Evolutionary conservation across 2,329 filamentous ascomycete genomes (phyloP), one percentile per base, ranked within the genome.

Genomic region (Cryphonectria radicalis): DNA sequence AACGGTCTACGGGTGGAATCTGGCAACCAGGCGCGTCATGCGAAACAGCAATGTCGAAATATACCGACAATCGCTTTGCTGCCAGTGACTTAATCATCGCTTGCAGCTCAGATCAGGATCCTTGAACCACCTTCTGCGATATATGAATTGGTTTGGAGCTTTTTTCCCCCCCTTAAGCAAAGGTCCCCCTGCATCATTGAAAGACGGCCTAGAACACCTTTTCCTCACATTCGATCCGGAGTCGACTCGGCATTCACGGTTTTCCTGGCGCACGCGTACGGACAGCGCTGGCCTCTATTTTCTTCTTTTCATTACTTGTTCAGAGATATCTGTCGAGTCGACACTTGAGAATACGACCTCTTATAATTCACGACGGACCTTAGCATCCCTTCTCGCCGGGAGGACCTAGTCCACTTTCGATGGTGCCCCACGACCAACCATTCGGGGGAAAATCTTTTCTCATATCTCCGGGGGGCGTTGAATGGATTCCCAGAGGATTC

Each of bases 291-390:
- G 70, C 68, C 66, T 50, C 53, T 67, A 10, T 57, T 28, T 57
- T 28, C n/a, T 57, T 35, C 55, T 59, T 70, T 69, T 63, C 68
- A 46, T 69, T 72, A 66, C 70, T 73, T 72, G 43, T 67, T 73
- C 64, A 66, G 63, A 72, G 69, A 69, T 46, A 64, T 66, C 46
- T 68, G 72, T 72, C 72, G 63, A 69, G 64, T 64, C 65, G 70
- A 69, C 67, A 70, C 60, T 73, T 73, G 67, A 68, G 68, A 70
- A 72, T 73, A 73, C 68, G 72, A 72, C 70, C 70, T 70, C 69
- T 71, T 72, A 70, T 73, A 73, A 73, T 73, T 72, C 55, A 73
- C 67, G 72, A 73, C 72, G 70, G 72, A 73, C 59, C 32, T 42
- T 68, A 68, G 66, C 63, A 70, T 62, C 70, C 66, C 66, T 70